phyloP scores from a whole-genome alignment of 495 filamentous ascomycete species.

The Xylaria intraflava region DNA sequence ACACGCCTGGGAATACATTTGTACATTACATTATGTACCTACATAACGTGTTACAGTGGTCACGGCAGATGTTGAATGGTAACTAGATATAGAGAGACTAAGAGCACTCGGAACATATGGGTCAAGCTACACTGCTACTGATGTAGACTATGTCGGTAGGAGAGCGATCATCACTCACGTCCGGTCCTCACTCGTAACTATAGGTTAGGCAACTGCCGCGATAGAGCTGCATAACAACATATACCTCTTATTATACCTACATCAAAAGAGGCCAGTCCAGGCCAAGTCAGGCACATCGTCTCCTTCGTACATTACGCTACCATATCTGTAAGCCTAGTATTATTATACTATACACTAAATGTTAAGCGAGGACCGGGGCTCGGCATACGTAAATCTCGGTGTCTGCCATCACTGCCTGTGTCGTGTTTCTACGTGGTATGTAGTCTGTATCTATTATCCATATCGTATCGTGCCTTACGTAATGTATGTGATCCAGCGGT shows the following conservation, averaged over 20 bases:
- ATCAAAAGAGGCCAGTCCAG: constrained; percentile 4
- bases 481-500: no score
- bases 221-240: no score
- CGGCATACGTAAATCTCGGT: no score
- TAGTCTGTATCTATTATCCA: no score
- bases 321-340: no score
- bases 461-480: no score
- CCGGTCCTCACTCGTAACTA: not conserved
- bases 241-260: no score
- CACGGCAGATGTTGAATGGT: not conserved
- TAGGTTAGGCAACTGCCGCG: no score
- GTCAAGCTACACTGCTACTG: not conserved
- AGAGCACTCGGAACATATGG: no score
- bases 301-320: not conserved
- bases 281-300: not conserved
- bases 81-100: not conserved
- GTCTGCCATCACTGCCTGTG: no score
- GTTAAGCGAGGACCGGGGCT: constrained; percentile 1
- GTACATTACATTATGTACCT: not conserved
- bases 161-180: not conserved
- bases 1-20: not conserved
- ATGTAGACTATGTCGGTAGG: not conserved
- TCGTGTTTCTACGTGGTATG: no score
- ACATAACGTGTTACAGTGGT: not conserved
- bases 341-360: no score